Conservation (phyloP, 306 rosid genomes). For the Carpinus viminea region DNA sequence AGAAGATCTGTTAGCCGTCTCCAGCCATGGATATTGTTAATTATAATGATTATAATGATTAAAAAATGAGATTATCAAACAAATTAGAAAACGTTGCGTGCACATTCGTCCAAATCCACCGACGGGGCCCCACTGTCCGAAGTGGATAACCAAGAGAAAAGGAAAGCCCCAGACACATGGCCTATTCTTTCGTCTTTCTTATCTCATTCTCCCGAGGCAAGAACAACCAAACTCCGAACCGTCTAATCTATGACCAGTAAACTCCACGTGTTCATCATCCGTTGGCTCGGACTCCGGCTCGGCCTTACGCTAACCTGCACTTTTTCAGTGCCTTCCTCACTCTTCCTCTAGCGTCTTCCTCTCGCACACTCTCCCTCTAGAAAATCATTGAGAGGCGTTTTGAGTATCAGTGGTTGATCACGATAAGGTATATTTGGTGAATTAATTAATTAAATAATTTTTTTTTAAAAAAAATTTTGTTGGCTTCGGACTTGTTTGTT, state of each 20-base stretch:
- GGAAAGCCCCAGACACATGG: slow-evolving; percentile 1
- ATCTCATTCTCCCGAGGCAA: slow-evolving; percentile 25
- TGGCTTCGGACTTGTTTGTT: not conserved
- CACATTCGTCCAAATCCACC: not conserved
- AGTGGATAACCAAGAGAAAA: slow-evolving; percentile 28
- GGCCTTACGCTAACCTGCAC: slow-evolving; percentile 39
- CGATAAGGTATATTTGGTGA: slow-evolving; percentile 3
- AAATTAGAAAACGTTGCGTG: not conserved
- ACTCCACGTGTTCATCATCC: slow-evolving; percentile 44
- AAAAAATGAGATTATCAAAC: not conserved
- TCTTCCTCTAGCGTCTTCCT: slow-evolving; percentile 20
- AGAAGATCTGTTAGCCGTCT: too few species aligned
- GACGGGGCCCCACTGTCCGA: slow-evolving; percentile 9
- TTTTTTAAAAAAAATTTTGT: not conserved
- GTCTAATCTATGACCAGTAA: not conserved
- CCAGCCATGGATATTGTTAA: too few species aligned
- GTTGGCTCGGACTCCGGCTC: slow-evolving; percentile 38
- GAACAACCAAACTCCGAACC: slow-evolving; percentile 37
- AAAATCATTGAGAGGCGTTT: not conserved
- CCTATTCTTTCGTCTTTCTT: slow-evolving; percentile 19
- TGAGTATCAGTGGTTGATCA: slow-evolving; percentile 11
- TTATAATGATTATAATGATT: too few species aligned
- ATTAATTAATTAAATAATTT: not conserved
- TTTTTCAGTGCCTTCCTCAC: slow-evolving; percentile 26
- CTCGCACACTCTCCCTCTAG: slow-evolving; percentile 7